Percentiles rank a stretch among this genome's conserved stretches.
These are phyloP conservation scores for Verticillium nonalfalfae DNA, from an alignment of 2,329 filamentous ascomycete genomes.

Conservation along the genomic window DNA sequence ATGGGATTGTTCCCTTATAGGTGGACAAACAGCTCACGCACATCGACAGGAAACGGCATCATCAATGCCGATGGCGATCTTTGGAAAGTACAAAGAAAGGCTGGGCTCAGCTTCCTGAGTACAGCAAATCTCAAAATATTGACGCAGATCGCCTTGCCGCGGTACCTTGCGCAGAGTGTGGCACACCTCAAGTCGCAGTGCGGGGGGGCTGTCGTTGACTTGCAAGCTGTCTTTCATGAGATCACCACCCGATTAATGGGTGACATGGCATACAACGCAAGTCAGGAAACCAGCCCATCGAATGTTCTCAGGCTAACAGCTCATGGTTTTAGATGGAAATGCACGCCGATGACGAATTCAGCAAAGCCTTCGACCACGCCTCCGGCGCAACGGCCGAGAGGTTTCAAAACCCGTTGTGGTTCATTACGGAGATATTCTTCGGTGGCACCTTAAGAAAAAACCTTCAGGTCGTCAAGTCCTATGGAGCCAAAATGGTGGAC, in stretches of 20 bases:
- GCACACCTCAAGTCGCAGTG: conserved; percentile 21
- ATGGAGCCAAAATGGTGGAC: conserved; percentile 51
- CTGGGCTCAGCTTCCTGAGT: conserved; percentile 53
- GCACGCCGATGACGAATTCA: conserved; percentile 54
- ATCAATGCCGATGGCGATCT: conserved; percentile 60
- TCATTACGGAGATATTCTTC: conserved; percentile 48
- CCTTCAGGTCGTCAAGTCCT: conserved; percentile 42
- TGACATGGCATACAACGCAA: conserved; percentile 58
- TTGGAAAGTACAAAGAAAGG: conserved; percentile 58
- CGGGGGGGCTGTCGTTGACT: conserved; percentile 33
- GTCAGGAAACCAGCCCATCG: not conserved
- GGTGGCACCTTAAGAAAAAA: conserved; percentile 40
- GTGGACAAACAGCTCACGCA: not conserved
- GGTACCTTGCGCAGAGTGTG: conserved; percentile 40
- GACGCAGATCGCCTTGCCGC: conserved; percentile 50
- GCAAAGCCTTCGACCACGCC: conserved; percentile 54
- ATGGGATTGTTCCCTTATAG: not conserved
- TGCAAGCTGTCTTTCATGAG: conserved; percentile 56
- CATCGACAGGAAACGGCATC: conserved; percentile 47
- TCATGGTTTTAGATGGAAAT: conserved; percentile 51
- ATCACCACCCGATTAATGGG: conserved; percentile 62
- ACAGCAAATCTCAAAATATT: conserved; percentile 49
- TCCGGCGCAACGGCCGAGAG: conserved; percentile 53
- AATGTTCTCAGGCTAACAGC: not conserved
- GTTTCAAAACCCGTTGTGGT: conserved; percentile 62